phyloP scores from a whole-genome alignment of 371 early-diverging fungal species.

The Chytridiales sp. region DNA sequence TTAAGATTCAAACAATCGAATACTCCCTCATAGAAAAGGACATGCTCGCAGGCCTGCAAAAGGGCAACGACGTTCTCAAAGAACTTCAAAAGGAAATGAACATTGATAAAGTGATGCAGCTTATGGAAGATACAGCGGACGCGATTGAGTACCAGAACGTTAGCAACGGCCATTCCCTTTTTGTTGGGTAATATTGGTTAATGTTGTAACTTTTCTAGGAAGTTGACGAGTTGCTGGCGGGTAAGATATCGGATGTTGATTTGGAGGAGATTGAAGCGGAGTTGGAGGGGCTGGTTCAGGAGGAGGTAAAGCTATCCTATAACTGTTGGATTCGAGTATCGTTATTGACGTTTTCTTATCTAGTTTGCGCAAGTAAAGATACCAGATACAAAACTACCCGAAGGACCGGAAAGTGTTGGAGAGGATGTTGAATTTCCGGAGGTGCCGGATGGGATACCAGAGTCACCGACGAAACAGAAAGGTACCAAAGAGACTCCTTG shows the following conservation, averaged over 20 bases:
- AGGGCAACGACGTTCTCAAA: conserved; percentile 83
- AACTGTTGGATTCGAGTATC: no score
- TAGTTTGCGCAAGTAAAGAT: no score
- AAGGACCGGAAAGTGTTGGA: no score
- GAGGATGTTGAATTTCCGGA: no score
- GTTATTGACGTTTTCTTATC: no score
- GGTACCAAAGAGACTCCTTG: no score
- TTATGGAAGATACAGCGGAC: conserved; percentile 95
- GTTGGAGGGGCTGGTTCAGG: conserved; percentile 61
- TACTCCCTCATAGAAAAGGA: conserved; percentile 88
- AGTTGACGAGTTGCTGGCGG: conserved; percentile 74
- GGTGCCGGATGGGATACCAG: no score
- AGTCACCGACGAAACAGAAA: no score
- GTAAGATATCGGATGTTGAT: conserved; percentile 73
- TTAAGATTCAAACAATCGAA: conserved; percentile 80
- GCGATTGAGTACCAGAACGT: conserved; percentile 93
- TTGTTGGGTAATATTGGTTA: neutral
- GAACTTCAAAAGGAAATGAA: conserved; percentile 88
- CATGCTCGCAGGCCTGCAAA: conserved; percentile 76
- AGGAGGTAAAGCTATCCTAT: conserved; percentile 36
- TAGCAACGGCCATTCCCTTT: conserved; percentile 10
- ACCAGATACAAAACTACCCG: no score
- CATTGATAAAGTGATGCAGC: conserved; percentile 86
- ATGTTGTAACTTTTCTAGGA: conserved; percentile 56
- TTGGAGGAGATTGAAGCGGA: conserved; percentile 82